These are phyloP conservation scores for Oryza punctata DNA, from an alignment of 176 grass and related monocot species.

Conservation along the genomic window DNA sequence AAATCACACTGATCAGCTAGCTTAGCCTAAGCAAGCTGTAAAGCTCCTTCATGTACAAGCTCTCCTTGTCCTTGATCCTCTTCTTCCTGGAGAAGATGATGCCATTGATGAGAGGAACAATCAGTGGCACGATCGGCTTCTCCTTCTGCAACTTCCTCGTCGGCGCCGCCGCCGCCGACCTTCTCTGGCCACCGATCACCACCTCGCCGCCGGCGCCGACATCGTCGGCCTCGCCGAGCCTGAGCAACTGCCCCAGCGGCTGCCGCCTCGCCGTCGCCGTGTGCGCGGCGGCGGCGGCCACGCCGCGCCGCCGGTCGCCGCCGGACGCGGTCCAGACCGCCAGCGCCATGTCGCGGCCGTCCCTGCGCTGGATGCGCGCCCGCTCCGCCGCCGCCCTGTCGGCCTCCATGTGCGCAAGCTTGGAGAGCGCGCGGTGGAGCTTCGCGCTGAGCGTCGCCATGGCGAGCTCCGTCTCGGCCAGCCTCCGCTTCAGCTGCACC, in stretches of 20 bases:
- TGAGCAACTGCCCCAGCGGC: conserved; percentile 49
- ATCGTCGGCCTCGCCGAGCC: conserved; percentile 37
- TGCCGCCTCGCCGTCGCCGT: neutral
- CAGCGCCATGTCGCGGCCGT: conserved; percentile 11
- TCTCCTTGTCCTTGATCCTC: conserved; percentile 49
- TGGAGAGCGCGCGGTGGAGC: conserved; percentile 63
- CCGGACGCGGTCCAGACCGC: conserved; percentile 25
- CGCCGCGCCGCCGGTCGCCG: neutral
- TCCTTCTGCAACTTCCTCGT: conserved; percentile 61
- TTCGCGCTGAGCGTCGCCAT: conserved; percentile 72
- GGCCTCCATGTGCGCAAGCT: conserved; percentile 67
- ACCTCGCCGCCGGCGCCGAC: conserved; percentile 31
- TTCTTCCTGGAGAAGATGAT: conserved; percentile 63
- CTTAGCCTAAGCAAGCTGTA: conserved; percentile 63
- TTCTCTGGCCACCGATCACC: neutral
- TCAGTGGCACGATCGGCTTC: conserved; percentile 76
- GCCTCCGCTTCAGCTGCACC: conserved; percentile 63
- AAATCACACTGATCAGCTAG: conserved; percentile 3
- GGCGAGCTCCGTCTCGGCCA: conserved; percentile 59
- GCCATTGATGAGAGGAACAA: conserved; percentile 50
- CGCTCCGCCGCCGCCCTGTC: conserved; percentile 50
- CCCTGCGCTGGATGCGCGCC: conserved; percentile 29
- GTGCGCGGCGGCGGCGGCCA: too few species aligned
- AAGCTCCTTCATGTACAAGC: conserved; percentile 61
- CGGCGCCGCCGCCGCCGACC: neutral